Conservation (phyloP, 1,284 basidiomycete species). For the Testicularia cyperi region DNA sequence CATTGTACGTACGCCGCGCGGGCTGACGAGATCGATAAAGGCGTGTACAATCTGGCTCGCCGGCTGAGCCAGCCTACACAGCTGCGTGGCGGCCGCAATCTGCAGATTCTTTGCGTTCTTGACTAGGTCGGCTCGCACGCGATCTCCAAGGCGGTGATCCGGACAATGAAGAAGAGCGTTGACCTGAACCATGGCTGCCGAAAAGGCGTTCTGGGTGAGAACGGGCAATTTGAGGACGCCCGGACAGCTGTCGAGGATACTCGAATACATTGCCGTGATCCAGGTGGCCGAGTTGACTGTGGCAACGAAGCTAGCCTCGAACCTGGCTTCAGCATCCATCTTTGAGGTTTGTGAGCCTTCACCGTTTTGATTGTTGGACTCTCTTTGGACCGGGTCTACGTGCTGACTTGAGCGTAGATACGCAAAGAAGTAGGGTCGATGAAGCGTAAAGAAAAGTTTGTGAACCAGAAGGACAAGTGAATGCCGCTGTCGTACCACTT, state of each 20-base stretch:
- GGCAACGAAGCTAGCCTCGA: neutral
- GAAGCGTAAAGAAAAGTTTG: conserved; percentile 21
- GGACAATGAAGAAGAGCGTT: conserved; percentile 15
- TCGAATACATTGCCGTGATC: conserved; percentile 18
- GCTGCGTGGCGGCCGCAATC: no score
- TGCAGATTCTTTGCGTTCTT: no score
- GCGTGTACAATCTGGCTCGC: no score
- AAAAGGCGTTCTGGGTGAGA: conserved; percentile 23
- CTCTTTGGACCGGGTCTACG: no score
- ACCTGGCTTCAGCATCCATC: no score
- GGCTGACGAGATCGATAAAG: no score
- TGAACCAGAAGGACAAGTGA: conserved; percentile 23
- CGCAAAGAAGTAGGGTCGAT: conserved; percentile 20
- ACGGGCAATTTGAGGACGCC: conserved; percentile 21
- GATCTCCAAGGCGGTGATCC: no score
- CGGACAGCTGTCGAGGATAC: conserved; percentile 6
- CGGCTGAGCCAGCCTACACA: no score
- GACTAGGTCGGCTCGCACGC: no score
- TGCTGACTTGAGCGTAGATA: no score
- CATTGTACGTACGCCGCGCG: no score
- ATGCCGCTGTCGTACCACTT: conserved; percentile 27
- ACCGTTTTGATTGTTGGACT: neutral
- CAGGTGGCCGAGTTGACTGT: conserved; percentile 12
- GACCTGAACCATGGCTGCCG: conserved; percentile 31
- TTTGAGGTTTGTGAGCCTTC: neutral